Conservation (phyloP, 352 stramenopile species). For the Saprolegnia parasitica region DNA sequence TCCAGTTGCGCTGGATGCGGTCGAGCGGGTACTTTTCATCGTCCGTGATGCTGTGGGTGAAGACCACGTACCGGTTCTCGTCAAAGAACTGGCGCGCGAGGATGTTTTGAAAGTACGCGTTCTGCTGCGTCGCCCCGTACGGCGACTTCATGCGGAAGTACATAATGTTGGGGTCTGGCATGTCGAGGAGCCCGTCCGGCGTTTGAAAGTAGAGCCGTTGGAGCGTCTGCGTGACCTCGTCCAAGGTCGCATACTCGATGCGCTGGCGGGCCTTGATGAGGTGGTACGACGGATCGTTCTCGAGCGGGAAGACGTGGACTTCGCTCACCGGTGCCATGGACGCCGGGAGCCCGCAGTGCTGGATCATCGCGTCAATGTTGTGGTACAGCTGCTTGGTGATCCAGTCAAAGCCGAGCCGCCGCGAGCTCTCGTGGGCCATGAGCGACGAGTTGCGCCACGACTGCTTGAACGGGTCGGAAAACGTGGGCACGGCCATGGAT, state of each 20-base stretch:
- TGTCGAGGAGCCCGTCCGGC: conserved; percentile 7
- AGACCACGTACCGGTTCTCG: conserved; percentile 22
- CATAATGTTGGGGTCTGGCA: conserved; percentile 17
- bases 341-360: conserved; percentile 18
- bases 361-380: conserved; percentile 25
- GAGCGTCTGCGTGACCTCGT: conserved; percentile 20
- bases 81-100: conserved; percentile 23
- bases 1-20: conserved; percentile 29
- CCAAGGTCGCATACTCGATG: conserved; percentile 21
- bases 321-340: conserved; percentile 5
- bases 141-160: conserved; percentile 28
- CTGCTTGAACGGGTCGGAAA: conserved; percentile 23
- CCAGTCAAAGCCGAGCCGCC: conserved; percentile 25
- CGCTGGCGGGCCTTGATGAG: conserved; percentile 22
- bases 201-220: conserved; percentile 21
- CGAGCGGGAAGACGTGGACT: conserved; percentile 21
- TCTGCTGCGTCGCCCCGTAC: conserved; percentile 15
- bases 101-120: conserved; percentile 25
- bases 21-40: conserved; percentile 29
- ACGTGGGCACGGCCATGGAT: conserved; percentile 9
- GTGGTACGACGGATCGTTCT: conserved; percentile 25
- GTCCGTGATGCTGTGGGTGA: conserved; percentile 28
- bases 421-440: conserved; percentile 23
- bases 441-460: conserved; percentile 26
- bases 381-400: conserved; percentile 26